phyloP scores from a whole-genome alignment of 2,329 filamentous ascomycete species.

The Colletotrichum orchidophilum region DNA sequence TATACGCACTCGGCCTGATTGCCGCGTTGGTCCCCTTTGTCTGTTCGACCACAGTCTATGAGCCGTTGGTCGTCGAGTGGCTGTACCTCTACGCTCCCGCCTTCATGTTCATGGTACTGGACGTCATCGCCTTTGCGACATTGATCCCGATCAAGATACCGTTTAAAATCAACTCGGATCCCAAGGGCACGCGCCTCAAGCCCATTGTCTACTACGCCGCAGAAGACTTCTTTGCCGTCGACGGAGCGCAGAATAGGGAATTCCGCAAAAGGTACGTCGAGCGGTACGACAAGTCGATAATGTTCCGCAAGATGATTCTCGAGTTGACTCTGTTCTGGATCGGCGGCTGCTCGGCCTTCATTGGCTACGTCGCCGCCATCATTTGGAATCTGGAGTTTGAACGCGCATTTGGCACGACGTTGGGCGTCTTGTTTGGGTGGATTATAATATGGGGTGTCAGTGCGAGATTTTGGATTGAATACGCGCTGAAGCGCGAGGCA shows the following conservation, averaged over 20 bases:
- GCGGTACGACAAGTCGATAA: slow-evolving; percentile 31
- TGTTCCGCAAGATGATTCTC: slow-evolving; percentile 32
- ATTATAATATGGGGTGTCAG: slow-evolving; percentile 29
- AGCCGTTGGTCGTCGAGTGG: slow-evolving; percentile 27
- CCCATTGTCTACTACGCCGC: slow-evolving; percentile 32
- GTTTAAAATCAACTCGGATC: slow-evolving; percentile 32
- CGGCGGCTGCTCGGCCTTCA: slow-evolving; percentile 25
- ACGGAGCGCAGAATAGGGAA: slow-evolving; percentile 30
- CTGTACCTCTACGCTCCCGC: slow-evolving; percentile 29
- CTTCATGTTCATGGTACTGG: slow-evolving; percentile 32
- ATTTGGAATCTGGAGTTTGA: slow-evolving; percentile 31
- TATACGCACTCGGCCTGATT: slow-evolving; percentile 29
- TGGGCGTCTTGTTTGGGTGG: slow-evolving; percentile 29
- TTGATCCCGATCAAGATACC: slow-evolving; percentile 28
- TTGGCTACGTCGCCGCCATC: slow-evolving; percentile 27
- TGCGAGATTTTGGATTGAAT: slow-evolving; percentile 27
- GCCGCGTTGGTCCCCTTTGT: slow-evolving; percentile 27
- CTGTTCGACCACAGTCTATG: slow-evolving; percentile 29
- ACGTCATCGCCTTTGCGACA: slow-evolving; percentile 27
- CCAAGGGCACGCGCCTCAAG: slow-evolving; percentile 22
- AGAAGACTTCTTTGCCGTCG: slow-evolving; percentile 32
- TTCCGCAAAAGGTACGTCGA: slow-evolving; percentile 29
- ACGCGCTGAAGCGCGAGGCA: slow-evolving; percentile 26
- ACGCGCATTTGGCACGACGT: slow-evolving; percentile 23
- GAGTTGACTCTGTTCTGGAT: slow-evolving; percentile 31